phyloP scores from a whole-genome alignment of 2,329 filamentous ascomycete species.

The Alternaria sp. region DNA sequence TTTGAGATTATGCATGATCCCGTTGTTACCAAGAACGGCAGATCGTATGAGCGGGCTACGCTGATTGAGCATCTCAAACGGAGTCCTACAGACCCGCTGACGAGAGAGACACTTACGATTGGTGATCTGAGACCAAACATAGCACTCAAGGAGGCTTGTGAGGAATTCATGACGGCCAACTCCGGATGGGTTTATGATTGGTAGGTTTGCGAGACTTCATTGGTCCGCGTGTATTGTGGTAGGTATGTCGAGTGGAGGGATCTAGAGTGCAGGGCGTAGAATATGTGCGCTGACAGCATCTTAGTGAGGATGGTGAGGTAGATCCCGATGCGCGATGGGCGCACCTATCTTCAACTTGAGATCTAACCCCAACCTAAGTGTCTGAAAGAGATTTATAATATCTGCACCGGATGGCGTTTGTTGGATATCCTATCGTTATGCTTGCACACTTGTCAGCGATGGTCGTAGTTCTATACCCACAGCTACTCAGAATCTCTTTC shows the following conservation, averaged over 20 bases:
- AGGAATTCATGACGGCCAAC: slow-evolving; percentile 84
- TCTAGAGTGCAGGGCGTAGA: background rate
- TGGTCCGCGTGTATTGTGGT: slow-evolving; percentile 19
- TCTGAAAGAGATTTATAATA: background rate
- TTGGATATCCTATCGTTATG: background rate
- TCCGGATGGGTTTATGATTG: slow-evolving; percentile 89
- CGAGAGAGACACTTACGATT: slow-evolving; percentile 73
- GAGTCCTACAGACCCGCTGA: slow-evolving; percentile 80
- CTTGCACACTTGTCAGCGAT: background rate
- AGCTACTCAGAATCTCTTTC: background rate
- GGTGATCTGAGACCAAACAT: slow-evolving; percentile 83
- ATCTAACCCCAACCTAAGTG: background rate
- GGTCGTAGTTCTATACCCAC: background rate
- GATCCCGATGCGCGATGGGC: slow-evolving; percentile 41
- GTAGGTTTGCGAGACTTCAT: slow-evolving; percentile 57
- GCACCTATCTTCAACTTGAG: slow-evolving; percentile 32
- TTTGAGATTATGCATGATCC: slow-evolving; percentile 78
- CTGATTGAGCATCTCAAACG: slow-evolving; percentile 86
- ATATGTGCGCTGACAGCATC: slow-evolving; percentile 25
- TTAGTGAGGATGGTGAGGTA: slow-evolving; percentile 38
- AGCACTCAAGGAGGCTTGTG: slow-evolving; percentile 79
- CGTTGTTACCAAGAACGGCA: slow-evolving; percentile 79
- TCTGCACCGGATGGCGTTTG: slow-evolving; percentile 7
- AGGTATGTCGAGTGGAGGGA: slow-evolving; percentile 17
- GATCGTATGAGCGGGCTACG: slow-evolving; percentile 86